Base-by-base conservation (phyloP, 139 green algal species). In the Coccomyxa sp. region DNA sequence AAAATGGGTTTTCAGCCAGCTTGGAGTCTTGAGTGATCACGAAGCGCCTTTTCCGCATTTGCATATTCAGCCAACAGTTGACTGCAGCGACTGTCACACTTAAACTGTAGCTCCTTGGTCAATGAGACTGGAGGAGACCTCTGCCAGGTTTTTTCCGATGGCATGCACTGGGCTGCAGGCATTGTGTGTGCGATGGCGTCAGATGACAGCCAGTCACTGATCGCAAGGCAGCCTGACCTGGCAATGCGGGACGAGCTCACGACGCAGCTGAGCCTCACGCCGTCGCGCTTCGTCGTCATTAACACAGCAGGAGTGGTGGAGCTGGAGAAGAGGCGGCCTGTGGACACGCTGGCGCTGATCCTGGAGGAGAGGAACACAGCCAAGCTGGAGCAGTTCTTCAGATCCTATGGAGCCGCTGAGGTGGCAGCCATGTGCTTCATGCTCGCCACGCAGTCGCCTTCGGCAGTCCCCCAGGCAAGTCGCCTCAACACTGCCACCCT, bases 341-440 rank as follows among this genome's bases (percentile, higher is more conserved):
- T 93, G 40, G 91, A 96, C 33, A 73, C 89, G 31, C 81, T 91
- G 69, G 73, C 72, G 10, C 50, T 86, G 74, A 81, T 97, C 24
- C 77, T 97, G 75, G 88, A 95, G 84, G 88, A 92, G 73, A 80
- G 84, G 29, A 64, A 74, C 31, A 38, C 74, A 6, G 80, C 82
- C 16, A 86, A 92, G 78, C 80, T 97, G 74, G 85, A 91, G 55
- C 54, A 88, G 33, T 98, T 98, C 70, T 97, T 97, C 78, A 81
- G 85, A 55, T 77, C 73, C 0, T 97, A 94, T 74, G 95, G 94
- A 16, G 74, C 88, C 7, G 72, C 83, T 6, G 95, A 98, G 80
- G 90, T 93, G 2, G 88, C 92, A 0, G 89, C 90, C 75, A 98
- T 98, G 95, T 97, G 94, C 86, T 86, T 94, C 75, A 44, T 89